Conservation (phyloP, 2,329 filamentous ascomycete genomes). For the Diaporthe velutina region DNA sequence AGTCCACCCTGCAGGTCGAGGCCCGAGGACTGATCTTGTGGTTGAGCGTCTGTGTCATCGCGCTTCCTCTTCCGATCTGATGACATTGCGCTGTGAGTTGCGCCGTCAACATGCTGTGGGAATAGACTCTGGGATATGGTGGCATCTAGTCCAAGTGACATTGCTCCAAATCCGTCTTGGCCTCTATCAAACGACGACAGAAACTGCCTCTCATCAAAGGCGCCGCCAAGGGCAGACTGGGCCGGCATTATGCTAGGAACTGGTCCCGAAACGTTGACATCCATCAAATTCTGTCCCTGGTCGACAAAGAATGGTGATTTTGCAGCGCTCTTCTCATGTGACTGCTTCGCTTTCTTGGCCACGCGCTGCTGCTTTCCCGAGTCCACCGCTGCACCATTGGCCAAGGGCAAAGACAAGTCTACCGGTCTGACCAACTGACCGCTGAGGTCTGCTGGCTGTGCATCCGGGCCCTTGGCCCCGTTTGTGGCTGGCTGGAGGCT, state of each 20-base stretch:
- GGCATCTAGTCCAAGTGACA: constrained; percentile 28
- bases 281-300: not conserved
- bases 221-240: constrained; percentile 16
- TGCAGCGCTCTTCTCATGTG: constrained; percentile 8
- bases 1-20: constrained; percentile 12
- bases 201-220: constrained; percentile 18
- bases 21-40: not conserved
- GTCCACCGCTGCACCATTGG: not conserved
- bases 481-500: constrained; percentile 2
- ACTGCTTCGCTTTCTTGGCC: constrained; percentile 18
- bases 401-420: constrained; percentile 22
- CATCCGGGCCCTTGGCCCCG: constrained; percentile 72
- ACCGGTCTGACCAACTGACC: constrained; percentile 16
- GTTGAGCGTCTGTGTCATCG: not conserved
- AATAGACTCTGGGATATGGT: constrained; percentile 33
- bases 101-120: constrained; percentile 13
- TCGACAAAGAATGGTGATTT: constrained; percentile 28
- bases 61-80: constrained; percentile 31
- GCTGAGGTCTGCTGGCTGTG: not conserved
- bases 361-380: constrained; percentile 13
- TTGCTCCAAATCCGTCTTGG: constrained; percentile 20
- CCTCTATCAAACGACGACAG: constrained; percentile 18
- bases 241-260: not conserved
- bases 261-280: not conserved
- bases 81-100: not conserved